Base-by-base conservation (phyloP, 2,329 filamentous ascomycete species). In the Colletotrichum echinochloae region DNA sequence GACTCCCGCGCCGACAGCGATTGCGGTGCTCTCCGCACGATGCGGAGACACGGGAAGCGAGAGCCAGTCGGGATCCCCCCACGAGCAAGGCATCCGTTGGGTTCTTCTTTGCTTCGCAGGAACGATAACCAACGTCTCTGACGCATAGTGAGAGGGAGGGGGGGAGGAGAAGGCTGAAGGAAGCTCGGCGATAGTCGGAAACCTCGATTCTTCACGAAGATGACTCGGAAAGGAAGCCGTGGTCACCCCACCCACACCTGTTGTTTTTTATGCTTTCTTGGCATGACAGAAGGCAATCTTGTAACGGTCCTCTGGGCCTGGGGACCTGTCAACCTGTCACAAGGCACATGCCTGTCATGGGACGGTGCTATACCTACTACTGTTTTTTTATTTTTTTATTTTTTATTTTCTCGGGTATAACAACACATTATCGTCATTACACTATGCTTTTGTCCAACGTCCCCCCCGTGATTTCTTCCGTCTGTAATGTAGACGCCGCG, bases 71-170 rank as follows among this genome's bases (percentile, higher is more conserved):
- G 65, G 57, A 6, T 28, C 5, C 20, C 23, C 46, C 26, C 51
- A 52, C 33, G 46, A 46, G 44, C 60, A 52, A 64, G 39, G 63
- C 65, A 68, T 68, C 65, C 60, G 65, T 44, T n/a, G 5, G 37
- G 20, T n/a, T 30, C 18, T 33, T 7, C 11, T 35, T 49, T 48
- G n/a, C 20, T 9, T 51, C 18, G 35, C n/a, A 39, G 23, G 18
- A 20, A 30, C 16, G 57, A 44, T 28, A n/a, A 48, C 33, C 14
- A 18, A 37, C n/a, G n/a, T n/a, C n/a, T n/a, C 20, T 37, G 37
- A n/a, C 59, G 46, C n/a, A n/a, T n/a, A n/a, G 20, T 7, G 7
- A 11, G n/a, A 12, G 20, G 23, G 41, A n/a, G 20, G 7, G n/a
- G 14, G 20, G 5, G 41, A n/a, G 20, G 30, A 49, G 28, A 41